Conservation (phyloP, 768 basidiomycete genomes). For the Podaxis mareebaensis region DNA sequence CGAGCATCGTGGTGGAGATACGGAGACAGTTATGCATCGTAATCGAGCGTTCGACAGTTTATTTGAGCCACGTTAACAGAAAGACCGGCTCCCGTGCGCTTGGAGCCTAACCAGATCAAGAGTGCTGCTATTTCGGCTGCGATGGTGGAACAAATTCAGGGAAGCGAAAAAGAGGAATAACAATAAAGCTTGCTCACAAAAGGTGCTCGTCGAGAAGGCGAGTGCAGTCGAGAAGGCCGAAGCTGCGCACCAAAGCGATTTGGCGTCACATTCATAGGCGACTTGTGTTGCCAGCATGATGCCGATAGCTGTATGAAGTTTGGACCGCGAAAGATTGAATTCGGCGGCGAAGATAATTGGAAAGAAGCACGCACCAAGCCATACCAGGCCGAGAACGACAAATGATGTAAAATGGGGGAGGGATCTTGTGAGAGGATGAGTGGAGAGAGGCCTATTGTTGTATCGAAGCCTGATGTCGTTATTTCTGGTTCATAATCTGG, state of each 20-base stretch:
- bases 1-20: not conserved
- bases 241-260: slow-evolving; percentile 34
- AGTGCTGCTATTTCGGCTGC: slow-evolving; percentile 27
- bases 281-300: slow-evolving; percentile 36
- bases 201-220: slow-evolving; percentile 32
- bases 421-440: slow-evolving; percentile 31
- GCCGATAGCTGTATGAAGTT: slow-evolving; percentile 25
- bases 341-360: not conserved
- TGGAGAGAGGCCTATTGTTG: slow-evolving; percentile 30
- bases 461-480: slow-evolving; percentile 27
- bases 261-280: slow-evolving; percentile 30
- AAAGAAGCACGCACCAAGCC: slow-evolving; percentile 30
- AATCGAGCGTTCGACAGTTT: slow-evolving; percentile 17
- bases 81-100: slow-evolving; percentile 26
- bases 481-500: not conserved
- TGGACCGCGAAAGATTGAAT: not conserved
- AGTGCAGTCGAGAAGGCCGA: slow-evolving; percentile 33
- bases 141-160: not conserved
- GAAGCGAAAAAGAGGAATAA: not conserved
- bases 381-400: slow-evolving; percentile 27
- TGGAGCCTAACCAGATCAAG: slow-evolving; percentile 26
- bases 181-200: slow-evolving; percentile 25
- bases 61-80: slow-evolving; percentile 31
- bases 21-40: slow-evolving; percentile 3
- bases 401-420: slow-evolving; percentile 35